These are phyloP conservation scores for Penicillium paradoxum DNA, from an alignment of 495 filamentous ascomycete genomes.

Conservation along the genomic window DNA sequence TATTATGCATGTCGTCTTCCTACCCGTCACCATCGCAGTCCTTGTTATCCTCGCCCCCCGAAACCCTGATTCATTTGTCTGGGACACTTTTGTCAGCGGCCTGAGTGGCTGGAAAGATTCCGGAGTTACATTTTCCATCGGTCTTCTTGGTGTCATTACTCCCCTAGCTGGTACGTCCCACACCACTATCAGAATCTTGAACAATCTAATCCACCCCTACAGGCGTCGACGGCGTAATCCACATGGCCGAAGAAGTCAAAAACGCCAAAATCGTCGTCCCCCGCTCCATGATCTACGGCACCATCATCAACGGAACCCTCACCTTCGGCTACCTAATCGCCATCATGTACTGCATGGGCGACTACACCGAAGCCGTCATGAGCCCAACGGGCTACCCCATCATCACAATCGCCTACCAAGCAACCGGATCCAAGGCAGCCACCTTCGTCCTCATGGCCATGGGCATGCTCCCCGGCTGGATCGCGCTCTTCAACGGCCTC, in stretches of 20 bases:
- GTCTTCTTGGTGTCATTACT: conserved; percentile 31
- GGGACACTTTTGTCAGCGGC: conserved; percentile 40
- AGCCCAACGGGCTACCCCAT: conserved; percentile 47
- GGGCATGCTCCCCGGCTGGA: conserved; percentile 33
- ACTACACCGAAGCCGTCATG: conserved; percentile 29
- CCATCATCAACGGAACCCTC: conserved; percentile 40
- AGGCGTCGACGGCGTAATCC: conserved; percentile 34
- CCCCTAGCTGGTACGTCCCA: conserved; percentile 24
- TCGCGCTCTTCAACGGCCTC: conserved; percentile 43
- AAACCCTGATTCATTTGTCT: conserved; percentile 43
- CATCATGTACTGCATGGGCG: conserved; percentile 40
- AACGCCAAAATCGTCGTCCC: conserved; percentile 37
- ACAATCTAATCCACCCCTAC: background rate
- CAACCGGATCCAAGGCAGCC: conserved; percentile 40
- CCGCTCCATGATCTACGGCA: conserved; percentile 35
- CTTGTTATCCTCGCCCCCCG: conserved; percentile 41
- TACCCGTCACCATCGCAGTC: conserved; percentile 41
- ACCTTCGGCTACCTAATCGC: conserved; percentile 38
- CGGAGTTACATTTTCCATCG: conserved; percentile 39
- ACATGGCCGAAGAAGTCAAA: conserved; percentile 44
- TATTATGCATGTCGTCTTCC: conserved; percentile 46
- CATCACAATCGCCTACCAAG: conserved; percentile 49
- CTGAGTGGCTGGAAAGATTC: conserved; percentile 38
- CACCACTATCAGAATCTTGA: background rate
- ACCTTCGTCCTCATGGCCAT: conserved; percentile 43